Conservation (phyloP, 257 asterid species). For the Rhazya stricta region DNA sequence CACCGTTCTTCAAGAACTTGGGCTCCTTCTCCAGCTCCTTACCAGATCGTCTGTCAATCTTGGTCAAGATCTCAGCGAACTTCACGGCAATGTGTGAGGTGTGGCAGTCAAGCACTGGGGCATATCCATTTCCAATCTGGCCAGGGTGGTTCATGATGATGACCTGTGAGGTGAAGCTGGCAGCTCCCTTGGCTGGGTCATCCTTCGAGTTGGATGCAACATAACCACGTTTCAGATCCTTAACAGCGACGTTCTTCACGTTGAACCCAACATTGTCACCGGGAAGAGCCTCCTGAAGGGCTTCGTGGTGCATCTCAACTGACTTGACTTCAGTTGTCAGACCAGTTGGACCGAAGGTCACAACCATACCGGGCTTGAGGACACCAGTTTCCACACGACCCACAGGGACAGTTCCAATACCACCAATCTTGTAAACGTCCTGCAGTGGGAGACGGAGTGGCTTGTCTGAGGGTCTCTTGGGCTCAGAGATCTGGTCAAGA, state of each 20-base stretch:
- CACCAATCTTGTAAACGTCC: slow-evolving; percentile 88
- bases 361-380: slow-evolving; percentile 23
- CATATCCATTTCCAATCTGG: slow-evolving; percentile 68
- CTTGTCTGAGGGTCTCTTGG: slow-evolving; percentile 83
- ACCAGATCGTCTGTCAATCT: slow-evolving; percentile 81
- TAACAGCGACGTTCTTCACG: slow-evolving; percentile 78
- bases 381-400: slow-evolving; percentile 32
- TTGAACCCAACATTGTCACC: slow-evolving; percentile 49
- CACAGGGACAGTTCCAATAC: slow-evolving; percentile 81
- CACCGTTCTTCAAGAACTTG: slow-evolving; percentile 73
- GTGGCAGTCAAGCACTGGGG: slow-evolving; percentile 69
- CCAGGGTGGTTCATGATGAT: slow-evolving; percentile 85
- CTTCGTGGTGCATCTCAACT: slow-evolving; percentile 10
- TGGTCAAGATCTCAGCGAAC: slow-evolving; percentile 59
- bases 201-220: slow-evolving; percentile 85
- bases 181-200: slow-evolving; percentile 70
- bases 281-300: slow-evolving; percentile 10
- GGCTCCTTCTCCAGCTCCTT: slow-evolving; percentile 78
- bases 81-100: slow-evolving; percentile 71
- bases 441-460: slow-evolving; percentile 86
- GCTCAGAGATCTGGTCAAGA: slow-evolving; percentile 56
- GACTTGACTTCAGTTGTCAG: slow-evolving; percentile 21
- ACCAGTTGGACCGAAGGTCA: slow-evolving; percentile 17
- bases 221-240: slow-evolving; percentile 77
- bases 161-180: slow-evolving; percentile 65